A percentile compares a stretch with the other conserved stretches of the same genome.
Evolutionary conservation across 148 eudicot species (phyloP).

Genomic region (Chenopodium suecicum): DNA sequence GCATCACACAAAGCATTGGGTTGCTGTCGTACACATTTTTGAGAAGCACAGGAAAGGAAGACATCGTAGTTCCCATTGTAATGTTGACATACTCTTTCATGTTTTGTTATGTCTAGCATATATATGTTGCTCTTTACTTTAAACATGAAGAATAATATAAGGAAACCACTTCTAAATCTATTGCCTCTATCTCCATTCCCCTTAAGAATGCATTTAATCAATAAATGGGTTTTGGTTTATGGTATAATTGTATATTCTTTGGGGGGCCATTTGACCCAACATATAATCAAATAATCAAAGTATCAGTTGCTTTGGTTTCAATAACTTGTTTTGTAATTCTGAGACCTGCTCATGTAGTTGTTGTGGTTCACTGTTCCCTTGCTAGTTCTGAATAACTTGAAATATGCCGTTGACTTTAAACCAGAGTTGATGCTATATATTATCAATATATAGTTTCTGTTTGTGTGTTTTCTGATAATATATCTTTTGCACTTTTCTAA

Average conservation of each 20-base stretch:
- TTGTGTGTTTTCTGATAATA: not conserved
- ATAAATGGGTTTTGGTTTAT: not conserved
- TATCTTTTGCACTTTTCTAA: not conserved
- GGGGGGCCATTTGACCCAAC: not conserved
- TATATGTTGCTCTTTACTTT: not conserved
- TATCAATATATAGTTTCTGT: not conserved
- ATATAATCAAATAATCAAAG: not conserved
- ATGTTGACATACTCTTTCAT: slow-evolving; percentile 9
- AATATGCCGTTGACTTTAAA: not conserved
- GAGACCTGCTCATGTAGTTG: not conserved
- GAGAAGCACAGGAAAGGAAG: slow-evolving; percentile 89
- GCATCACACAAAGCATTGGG: slow-evolving; percentile 72
- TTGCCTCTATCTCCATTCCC: not conserved
- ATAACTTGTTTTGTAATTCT: not conserved
- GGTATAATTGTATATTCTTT: not conserved
- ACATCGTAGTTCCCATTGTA: slow-evolving; percentile 98
- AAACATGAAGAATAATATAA: not conserved
- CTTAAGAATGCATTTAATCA: not conserved
- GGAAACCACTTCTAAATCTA: not conserved
- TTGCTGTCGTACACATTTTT: slow-evolving; percentile 88
- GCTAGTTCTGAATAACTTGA: not conserved
- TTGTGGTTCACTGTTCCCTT: not conserved
- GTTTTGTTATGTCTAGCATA: not conserved
- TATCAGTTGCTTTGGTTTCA: not conserved
- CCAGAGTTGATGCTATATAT: not conserved